Evolutionary conservation across 495 filamentous ascomycete genomes (phyloP).

Genomic region (Penicillium argentinense): DNA sequence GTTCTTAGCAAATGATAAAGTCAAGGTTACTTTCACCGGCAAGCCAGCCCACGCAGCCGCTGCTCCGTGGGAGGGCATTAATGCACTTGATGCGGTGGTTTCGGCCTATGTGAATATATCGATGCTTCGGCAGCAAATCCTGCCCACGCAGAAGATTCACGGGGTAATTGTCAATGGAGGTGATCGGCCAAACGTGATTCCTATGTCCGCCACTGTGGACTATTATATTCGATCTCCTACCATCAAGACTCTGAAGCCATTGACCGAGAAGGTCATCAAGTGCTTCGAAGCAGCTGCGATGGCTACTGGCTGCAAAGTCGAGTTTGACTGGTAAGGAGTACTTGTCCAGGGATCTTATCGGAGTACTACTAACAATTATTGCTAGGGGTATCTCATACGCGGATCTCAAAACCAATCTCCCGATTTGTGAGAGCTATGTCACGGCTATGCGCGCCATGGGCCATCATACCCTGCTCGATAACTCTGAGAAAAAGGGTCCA

Average conservation of each 20-base stretch:
- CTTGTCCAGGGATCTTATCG: background rate
- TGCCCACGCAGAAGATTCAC: conserved; percentile 44
- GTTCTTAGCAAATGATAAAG: conserved; percentile 56
- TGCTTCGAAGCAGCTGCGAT: conserved; percentile 59
- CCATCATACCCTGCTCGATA: conserved; percentile 43
- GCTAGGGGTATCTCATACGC: conserved; percentile 48
- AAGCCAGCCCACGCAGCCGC: conserved; percentile 57
- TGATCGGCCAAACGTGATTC: conserved; percentile 53
- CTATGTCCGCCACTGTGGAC: conserved; percentile 51
- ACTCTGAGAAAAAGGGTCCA: conserved; percentile 33
- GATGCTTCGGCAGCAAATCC: conserved; percentile 61
- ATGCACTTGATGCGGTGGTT: conserved; percentile 65
- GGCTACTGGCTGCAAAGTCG: conserved; percentile 56
- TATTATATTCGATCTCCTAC: conserved; percentile 58
- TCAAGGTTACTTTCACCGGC: conserved; percentile 45
- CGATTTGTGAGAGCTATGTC: conserved; percentile 53
- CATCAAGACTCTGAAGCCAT: conserved; percentile 36
- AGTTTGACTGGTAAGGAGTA: conserved; percentile 36
- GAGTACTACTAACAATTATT: background rate
- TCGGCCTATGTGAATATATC: conserved; percentile 60
- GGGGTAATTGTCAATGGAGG: conserved; percentile 48
- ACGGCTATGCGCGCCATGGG: conserved; percentile 49
- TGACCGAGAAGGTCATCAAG: conserved; percentile 49
- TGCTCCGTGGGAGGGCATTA: conserved; percentile 64
- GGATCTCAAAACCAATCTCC: conserved; percentile 50